Evolutionary conservation across 2,329 filamentous ascomycete species (phyloP), one percentile per base, ranked within the genome.

Genomic region (Zasmidium cellare): DNA sequence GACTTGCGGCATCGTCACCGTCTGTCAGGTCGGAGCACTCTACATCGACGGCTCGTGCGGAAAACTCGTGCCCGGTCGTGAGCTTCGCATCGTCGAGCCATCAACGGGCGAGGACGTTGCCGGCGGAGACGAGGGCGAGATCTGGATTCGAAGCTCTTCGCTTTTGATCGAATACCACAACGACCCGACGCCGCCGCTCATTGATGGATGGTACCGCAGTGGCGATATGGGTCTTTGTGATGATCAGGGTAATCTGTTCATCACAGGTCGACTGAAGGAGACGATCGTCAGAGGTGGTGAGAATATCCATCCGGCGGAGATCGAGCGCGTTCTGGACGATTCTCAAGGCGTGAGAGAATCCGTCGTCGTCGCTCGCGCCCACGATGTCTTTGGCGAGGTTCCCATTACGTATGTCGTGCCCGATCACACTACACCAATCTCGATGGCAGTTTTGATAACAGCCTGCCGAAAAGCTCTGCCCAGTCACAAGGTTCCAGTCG

Each of bases 341-440:
- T 51, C 25, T 23, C 2, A 3, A 18, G 24, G 20, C 38, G 49
- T 51, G 3, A 44, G 20, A 16, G 24, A 51, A 14, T 38, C 35
- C 5, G 49, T 51, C 12, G 49, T 51, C 3, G 19, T 24, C n/a
- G 49, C 28, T 7, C 16, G 19, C 16, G 16, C 49, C 9, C 49
- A 51, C 23, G 49, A 51, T 16, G 38, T 51, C 14, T 51, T 51
- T 20, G 49, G 25, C n/a, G 49, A 51, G 25, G 49, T 51, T 9
- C 49, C 49, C 3, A 25, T 38, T 20, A 25, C 25, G 9, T 51
- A 20, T 14, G 28, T 51, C 11, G 49, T 51, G 25, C 14, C 49
- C 20, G 22, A 38, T 3, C 3, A 18, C n/a, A 28, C 3, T 2
- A 2, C 49, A 20, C 28, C 18, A 11, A 3, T 18, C 16, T 35